Percentiles rank a stretch among this genome's conserved stretches.
Conservation (phyloP, 768 basidiomycete species). For the Dendrothele bispora region DNA sequence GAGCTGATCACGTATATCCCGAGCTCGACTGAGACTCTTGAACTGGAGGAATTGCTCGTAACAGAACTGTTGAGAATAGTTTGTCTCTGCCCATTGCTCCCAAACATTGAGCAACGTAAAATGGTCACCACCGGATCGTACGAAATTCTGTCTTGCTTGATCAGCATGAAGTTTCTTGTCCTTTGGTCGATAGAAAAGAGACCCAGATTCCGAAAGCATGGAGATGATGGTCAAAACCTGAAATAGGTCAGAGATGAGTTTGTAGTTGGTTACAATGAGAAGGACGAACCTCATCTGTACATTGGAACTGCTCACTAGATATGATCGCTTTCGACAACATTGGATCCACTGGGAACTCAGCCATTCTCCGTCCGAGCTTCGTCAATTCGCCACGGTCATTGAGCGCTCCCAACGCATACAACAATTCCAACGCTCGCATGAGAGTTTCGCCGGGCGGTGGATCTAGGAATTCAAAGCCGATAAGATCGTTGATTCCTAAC, state of each 20-base stretch:
- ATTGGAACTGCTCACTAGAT: constrained; percentile 88
- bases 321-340: constrained; percentile 97
- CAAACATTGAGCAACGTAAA: constrained; percentile 97
- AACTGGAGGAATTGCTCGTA: constrained; percentile 95
- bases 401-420: constrained; percentile 94
- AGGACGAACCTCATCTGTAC: constrained; percentile 87
- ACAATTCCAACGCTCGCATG: constrained; percentile 88
- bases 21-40: constrained; percentile 90
- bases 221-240: constrained; percentile 95
- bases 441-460: constrained; percentile 97
- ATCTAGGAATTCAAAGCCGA: constrained; percentile 98
- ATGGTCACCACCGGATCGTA: constrained; percentile 94
- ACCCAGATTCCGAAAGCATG: constrained; percentile 95
- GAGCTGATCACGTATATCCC: constrained; percentile 95
- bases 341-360: constrained; percentile 98
- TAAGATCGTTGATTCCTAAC: constrained; percentile 96
- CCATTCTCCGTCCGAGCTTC: constrained; percentile 96
- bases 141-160: constrained; percentile 96
- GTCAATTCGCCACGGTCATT: constrained; percentile 97
- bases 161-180: constrained; percentile 98
- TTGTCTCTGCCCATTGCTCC: constrained; percentile 99
- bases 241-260: background rate
- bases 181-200: constrained; percentile 95
- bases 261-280: background rate
- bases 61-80: constrained; percentile 95